Base-by-base conservation (phyloP, 164 flowering plant species). In the Protea cynaroides region DNA sequence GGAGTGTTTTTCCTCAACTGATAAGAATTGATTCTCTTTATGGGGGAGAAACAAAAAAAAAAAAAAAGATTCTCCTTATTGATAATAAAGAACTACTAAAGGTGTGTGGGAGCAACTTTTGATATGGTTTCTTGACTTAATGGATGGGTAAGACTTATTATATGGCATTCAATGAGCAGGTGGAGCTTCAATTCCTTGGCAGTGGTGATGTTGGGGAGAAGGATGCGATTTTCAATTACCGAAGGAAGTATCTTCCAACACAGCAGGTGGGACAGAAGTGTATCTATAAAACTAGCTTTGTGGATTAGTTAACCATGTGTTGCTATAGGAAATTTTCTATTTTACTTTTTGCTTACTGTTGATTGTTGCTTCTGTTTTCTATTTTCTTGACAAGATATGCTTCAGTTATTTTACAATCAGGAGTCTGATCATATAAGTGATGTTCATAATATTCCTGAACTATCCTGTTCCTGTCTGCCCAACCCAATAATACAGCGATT, bases 191-290 rank as follows among this genome's bases (percentile, higher is more conserved):
- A 63, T 80, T 79, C 52, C 78, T 63, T 60, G 90, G 79, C 44
- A 75, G 62, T 69, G 65, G 12, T 69, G 86, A 83, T 77, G 73
- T 70, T 44, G 74, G 59, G 40, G 97, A 92, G 75, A 77, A 81
- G 59, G 97, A 89, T 84, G 88, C 87, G 40, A 92, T 92, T 52
- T 92, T 89, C 71, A 87, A 92, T 58, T 92, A 92, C 67, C 76
- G 97, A 56, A 80, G 94, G 75, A 92, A 92, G 75, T 92, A 92
- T 82, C 90, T 92, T 63, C 96, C 96, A 19, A 92, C 94, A 34
- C 89, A 81, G 67, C 97, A 92, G 94, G 97, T 87, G 63, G 29
- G 49, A 7, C 13, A 24, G 12, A 13, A 10, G 7, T 58, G 47
- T 7, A 25, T 58, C 19, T 8, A 4, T 56, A 10, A 21, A 6